Percentiles rank a stretch among this genome's conserved stretches.
phyloP scores from a whole-genome alignment of 192 early-diverging fungal genomes.

The Blastocladiella britannica region DNA sequence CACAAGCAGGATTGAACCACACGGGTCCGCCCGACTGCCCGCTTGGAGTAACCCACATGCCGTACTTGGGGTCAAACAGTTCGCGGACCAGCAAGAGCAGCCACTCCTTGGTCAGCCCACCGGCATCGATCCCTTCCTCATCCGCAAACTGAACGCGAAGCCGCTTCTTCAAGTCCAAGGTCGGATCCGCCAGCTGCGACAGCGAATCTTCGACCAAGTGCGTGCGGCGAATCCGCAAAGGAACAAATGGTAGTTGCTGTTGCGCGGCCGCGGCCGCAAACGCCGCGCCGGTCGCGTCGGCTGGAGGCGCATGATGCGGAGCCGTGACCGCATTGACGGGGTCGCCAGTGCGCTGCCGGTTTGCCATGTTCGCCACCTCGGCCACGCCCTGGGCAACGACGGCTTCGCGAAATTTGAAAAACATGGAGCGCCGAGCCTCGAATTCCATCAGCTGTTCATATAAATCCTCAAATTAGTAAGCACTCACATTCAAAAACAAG shows the following conservation, averaged over 20 bases:
- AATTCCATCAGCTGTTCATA: slow-evolving; percentile 15
- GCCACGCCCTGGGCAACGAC: too few relatives aligned
- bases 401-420: neutral
- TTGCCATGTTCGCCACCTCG: slow-evolving; percentile 37
- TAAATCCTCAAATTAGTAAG: slow-evolving; percentile 2
- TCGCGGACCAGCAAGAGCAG: slow-evolving; percentile 75
- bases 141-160: slow-evolving; percentile 75
- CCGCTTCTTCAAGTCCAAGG: slow-evolving; percentile 74
- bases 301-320: slow-evolving; percentile 49
- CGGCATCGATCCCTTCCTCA: slow-evolving; percentile 83
- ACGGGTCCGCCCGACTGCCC: neutral
- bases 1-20: neutral
- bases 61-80: slow-evolving; percentile 68
- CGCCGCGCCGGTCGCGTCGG: slow-evolving; percentile 47
- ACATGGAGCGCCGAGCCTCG: slow-evolving; percentile 41
- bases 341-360: slow-evolving; percentile 25
- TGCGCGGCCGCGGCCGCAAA: slow-evolving; percentile 46
- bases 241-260: slow-evolving; percentile 34
- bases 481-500: neutral
- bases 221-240: slow-evolving; percentile 34
- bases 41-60: slow-evolving; percentile 16
- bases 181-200: slow-evolving; percentile 46
- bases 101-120: slow-evolving; percentile 87
- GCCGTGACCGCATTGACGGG: slow-evolving; percentile 10
- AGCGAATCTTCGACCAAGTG: slow-evolving; percentile 55